These are phyloP conservation scores for Aspergillus carbonarius DNA, from an alignment of 2,329 filamentous ascomycete genomes.

Conservation along the genomic window DNA sequence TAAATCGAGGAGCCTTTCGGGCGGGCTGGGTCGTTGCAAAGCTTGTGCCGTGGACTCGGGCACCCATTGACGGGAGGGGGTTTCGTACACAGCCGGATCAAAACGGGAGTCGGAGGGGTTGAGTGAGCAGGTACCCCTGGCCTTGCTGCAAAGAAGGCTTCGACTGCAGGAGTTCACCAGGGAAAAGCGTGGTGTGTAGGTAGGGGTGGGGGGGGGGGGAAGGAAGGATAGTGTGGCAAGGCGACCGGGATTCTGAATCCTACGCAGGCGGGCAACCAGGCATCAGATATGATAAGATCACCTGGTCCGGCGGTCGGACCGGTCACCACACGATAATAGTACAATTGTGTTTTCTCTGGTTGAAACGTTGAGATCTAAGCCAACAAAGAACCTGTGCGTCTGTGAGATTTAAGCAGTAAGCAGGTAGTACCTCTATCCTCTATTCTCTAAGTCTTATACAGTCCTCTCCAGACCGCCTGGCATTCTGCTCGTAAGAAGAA, in stretches of 20 bases:
- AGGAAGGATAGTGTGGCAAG: conserved; percentile 12
- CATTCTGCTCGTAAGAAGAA: conserved; percentile 7
- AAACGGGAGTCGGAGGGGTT: background rate
- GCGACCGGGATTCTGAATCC: conserved; percentile 9
- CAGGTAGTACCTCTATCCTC: too few relatives aligned
- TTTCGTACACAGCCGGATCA: background rate
- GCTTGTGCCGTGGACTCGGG: conserved; percentile 11
- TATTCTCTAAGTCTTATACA: background rate
- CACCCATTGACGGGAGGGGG: background rate
- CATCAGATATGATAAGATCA: conserved; percentile 30
- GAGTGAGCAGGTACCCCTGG: conserved; percentile 1
- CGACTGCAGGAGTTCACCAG: conserved; percentile 9
- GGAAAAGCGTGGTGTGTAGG: conserved; percentile 3
- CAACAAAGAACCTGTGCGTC: background rate
- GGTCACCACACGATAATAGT: background rate
- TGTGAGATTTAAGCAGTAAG: too few relatives aligned
- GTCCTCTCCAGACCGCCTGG: background rate
- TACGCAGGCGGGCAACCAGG: conserved; percentile 10
- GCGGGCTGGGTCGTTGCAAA: conserved; percentile 10
- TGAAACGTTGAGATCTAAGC: background rate
- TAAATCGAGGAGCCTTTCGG: conserved; percentile 1
- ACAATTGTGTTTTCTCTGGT: background rate
- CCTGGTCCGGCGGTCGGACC: conserved; percentile 16
- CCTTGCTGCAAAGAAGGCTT: conserved; percentile 9
- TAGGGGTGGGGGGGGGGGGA: conserved; percentile 9